Evolutionary conservation across 163 green algal genomes (phyloP), one percentile per base, ranked within the genome.

Genomic region (Chlorella variabilis): DNA sequence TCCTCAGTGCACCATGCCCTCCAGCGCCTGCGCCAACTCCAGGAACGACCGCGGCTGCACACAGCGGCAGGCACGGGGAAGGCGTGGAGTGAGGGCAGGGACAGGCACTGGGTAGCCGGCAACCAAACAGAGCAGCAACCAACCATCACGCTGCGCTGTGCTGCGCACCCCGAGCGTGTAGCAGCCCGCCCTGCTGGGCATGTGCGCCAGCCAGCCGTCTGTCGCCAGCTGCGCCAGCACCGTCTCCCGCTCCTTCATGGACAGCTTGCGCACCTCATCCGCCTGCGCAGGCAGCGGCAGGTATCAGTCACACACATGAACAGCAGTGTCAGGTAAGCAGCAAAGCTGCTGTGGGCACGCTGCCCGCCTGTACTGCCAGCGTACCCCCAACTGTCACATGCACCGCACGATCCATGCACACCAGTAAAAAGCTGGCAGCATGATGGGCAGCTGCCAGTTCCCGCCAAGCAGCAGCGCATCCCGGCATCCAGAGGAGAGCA

Each of bases 91-190:
- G 17, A 45, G 62, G 2, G 6, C 18, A 27, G 34, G 13, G 34
- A 20, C n/a, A 23, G 34, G 62, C 62, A 70, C 25, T 5, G 34
- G 29, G 4, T 15, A 31, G 31, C 13, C 65, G 8, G 0, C 25
- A 66, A 66, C 20, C 25, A 36, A 6, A 23, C 2, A 45, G 31
- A 3, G 62, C 4, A 21, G 31, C 45, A 54, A 54, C 45, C 34
- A n/a, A n/a, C n/a, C n/a, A n/a, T n/a, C n/a, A n/a, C n/a, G n/a
- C n/a, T n/a, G n/a, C n/a, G n/a, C n/a, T n/a, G n/a, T n/a, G n/a
- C n/a, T 25, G 20, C 82, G 8, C 42, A 86, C 82, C 82, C 82
- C 82, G 0, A 86, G 66, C 33, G 66, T 77, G 58, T 86, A 86
- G 27, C 41, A 61, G 63, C 82, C 82, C 0, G 36, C 33, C 56